A percentile compares a stretch with the other conserved stretches of the same genome.
Conservation (phyloP, 345 rosid genomes). For the Kandelia obovata region DNA sequence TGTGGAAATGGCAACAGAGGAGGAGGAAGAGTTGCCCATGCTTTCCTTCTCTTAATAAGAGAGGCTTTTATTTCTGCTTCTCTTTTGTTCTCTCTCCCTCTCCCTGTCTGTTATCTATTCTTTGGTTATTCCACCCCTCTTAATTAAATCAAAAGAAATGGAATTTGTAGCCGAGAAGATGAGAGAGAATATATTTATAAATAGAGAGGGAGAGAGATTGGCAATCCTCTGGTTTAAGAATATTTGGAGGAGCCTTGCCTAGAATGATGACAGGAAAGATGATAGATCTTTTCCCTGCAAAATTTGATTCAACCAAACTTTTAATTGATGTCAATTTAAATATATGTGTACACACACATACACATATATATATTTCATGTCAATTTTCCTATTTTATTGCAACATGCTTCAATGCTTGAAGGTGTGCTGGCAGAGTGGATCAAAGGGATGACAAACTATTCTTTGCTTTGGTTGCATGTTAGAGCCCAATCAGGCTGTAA, state of each 20-base stretch:
- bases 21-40: constrained; percentile 40
- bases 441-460: neutral
- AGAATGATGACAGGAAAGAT: constrained; percentile 39
- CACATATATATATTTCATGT: neutral
- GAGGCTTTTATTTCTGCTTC: constrained; percentile 26
- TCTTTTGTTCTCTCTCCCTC: constrained; percentile 12
- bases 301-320: neutral
- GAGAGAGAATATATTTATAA: constrained; percentile 20
- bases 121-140: constrained; percentile 63
- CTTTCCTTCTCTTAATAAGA: constrained; percentile 20
- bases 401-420: constrained; percentile 13
- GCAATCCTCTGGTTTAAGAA: constrained; percentile 59
- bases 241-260: constrained; percentile 45
- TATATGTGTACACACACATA: no score
- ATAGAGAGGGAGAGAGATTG: constrained; percentile 28
- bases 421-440: no score
- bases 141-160: constrained; percentile 52
- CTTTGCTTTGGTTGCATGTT: neutral
- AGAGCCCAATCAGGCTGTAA: neutral
- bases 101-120: constrained; percentile 21
- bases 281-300: constrained; percentile 7
- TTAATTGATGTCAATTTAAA: no score
- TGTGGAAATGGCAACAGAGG: constrained; percentile 48
- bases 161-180: constrained; percentile 38
- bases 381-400: neutral